phyloP scores from a whole-genome alignment of 1,284 basidiomycete species.

The Veloboletus limbatus region DNA sequence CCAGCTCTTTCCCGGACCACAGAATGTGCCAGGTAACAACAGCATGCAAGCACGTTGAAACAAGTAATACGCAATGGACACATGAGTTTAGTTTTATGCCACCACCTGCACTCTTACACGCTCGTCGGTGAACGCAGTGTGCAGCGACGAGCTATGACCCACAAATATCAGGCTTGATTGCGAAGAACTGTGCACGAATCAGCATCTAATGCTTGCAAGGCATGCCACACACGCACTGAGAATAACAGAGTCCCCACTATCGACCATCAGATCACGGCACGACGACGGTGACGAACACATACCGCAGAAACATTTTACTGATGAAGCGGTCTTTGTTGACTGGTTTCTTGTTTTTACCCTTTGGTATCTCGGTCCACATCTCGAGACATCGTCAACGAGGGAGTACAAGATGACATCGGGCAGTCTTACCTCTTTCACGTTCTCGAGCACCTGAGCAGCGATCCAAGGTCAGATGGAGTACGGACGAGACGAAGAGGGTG shows the following conservation, averaged over 20 bases:
- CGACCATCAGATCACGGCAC: slow-evolving; percentile 11
- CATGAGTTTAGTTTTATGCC: not conserved
- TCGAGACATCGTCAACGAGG: slow-evolving; percentile 34
- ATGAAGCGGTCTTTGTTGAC: slow-evolving; percentile 99
- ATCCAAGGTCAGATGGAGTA: slow-evolving; percentile 14
- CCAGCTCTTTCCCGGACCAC: slow-evolving; percentile 38
- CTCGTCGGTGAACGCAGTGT: too few species aligned
- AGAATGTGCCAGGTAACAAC: too few species aligned
- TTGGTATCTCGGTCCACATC: slow-evolving; percentile 99
- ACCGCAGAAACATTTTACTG: slow-evolving; percentile 95
- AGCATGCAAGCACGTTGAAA: not conserved
- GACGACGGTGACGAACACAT: slow-evolving; percentile 26
- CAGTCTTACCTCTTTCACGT: slow-evolving; percentile 84
- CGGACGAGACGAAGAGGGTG: not conserved
- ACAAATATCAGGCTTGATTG: slow-evolving; percentile 73
- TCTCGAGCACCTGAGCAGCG: slow-evolving; percentile 79
- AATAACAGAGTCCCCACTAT: slow-evolving; percentile 91
- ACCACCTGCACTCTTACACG: too few species aligned
- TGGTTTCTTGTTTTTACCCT: slow-evolving; percentile 98
- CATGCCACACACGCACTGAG: slow-evolving; percentile 62
- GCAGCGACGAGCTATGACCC: too few species aligned
- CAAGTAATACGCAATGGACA: slow-evolving; percentile 8
- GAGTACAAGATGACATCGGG: not conserved
- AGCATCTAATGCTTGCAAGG: slow-evolving; percentile 15
- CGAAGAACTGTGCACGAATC: slow-evolving; percentile 63